Evolutionary conservation across 768 basidiomycete genomes (phyloP).

Genomic region (Dacryopinax spathularia): DNA sequence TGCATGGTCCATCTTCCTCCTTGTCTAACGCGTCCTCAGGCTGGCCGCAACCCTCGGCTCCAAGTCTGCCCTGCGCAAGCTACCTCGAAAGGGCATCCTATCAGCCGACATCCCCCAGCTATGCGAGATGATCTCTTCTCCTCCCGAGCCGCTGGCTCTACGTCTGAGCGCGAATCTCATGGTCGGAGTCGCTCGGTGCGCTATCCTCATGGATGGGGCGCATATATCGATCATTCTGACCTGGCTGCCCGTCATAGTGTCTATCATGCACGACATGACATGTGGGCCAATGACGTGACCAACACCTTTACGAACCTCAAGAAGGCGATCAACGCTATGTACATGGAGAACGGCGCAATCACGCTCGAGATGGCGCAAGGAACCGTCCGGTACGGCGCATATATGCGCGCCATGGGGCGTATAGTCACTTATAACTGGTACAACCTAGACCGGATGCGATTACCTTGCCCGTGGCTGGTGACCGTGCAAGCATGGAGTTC

Average conservation of each 20-base stretch:
- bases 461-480: constrained; percentile 18
- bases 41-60: constrained; percentile 82
- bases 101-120: constrained; percentile 69
- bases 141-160: constrained; percentile 74
- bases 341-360: constrained; percentile 31
- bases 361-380: constrained; percentile 56
- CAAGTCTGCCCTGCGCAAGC: constrained; percentile 69
- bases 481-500: constrained; percentile 17
- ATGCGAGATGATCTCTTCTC: constrained; percentile 66
- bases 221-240: not conserved
- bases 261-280: constrained; percentile 47
- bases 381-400: constrained; percentile 38
- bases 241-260: constrained; percentile 6
- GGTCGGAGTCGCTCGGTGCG: constrained; percentile 77
- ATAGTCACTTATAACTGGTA: constrained; percentile 7
- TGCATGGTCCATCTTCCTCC: not conserved
- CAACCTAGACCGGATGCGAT: constrained; percentile 17
- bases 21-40: constrained; percentile 32
- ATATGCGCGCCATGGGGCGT: not conserved
- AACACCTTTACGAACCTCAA: constrained; percentile 63
- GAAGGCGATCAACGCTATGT: constrained; percentile 58
- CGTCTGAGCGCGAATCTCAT: constrained; percentile 78
- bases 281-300: constrained; percentile 66
- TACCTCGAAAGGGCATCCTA: constrained; percentile 71
- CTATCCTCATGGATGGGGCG: constrained; percentile 3